A percentile compares a stretch with the other conserved stretches of the same genome.
Conservation (phyloP, 805 yeast genomes). For the Kuraishia cidri region DNA sequence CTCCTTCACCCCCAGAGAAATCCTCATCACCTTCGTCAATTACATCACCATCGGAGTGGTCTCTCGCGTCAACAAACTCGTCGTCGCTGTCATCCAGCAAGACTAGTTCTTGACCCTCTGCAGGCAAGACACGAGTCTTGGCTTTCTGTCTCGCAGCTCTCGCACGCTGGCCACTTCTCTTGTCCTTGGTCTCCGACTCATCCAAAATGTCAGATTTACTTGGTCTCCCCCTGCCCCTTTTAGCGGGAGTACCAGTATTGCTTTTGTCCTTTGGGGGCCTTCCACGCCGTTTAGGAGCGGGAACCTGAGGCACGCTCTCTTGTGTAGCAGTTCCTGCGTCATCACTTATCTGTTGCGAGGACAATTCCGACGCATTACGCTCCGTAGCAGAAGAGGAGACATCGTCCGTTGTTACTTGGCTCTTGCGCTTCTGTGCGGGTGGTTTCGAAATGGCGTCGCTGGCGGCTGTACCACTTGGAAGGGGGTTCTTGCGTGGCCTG, state of each 20-base stretch:
- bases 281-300: no score
- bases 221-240: conserved; percentile 3
- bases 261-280: no score
- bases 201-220: not conserved
- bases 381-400: no score
- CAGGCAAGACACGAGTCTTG: conserved; percentile 9
- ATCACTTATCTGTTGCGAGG: no score
- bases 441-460: not conserved
- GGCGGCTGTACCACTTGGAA: not conserved
- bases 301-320: no score
- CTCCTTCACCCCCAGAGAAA: conserved; percentile 4
- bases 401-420: no score
- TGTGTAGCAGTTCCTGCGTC: no score
- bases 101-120: conserved; percentile 5
- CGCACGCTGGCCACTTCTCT: not conserved
- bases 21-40: conserved; percentile 5
- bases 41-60: not conserved
- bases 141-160: conserved; percentile 2
- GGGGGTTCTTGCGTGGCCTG: not conserved
- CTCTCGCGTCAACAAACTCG: conserved; percentile 6
- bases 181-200: not conserved
- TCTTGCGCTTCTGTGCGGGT: not conserved
- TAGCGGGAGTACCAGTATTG: not conserved
- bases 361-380: no score
- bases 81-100: conserved; percentile 4